A percentile compares a stretch with the other conserved stretches of the same genome.
Conservation (phyloP, 148 eudicot species). For the Pouteria glomerata region DNA sequence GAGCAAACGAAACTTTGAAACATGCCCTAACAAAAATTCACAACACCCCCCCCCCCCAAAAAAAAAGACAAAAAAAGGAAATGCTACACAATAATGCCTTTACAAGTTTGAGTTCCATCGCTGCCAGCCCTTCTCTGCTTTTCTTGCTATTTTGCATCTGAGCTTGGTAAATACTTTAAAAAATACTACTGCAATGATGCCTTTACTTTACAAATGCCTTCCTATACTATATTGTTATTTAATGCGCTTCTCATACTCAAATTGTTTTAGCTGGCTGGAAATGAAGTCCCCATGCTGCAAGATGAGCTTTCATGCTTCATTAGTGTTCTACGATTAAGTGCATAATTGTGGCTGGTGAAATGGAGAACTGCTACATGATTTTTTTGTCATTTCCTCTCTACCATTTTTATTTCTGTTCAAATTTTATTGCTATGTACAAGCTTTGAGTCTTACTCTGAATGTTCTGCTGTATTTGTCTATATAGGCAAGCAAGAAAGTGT, state of each 20-base stretch:
- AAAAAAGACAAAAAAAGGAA: too few species aligned
- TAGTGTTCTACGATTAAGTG: neutral
- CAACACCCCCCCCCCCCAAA: too few species aligned
- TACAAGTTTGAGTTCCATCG: too few species aligned
- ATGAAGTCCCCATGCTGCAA: neutral
- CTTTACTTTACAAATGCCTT: neutral
- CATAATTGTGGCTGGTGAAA: neutral
- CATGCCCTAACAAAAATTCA: too few species aligned
- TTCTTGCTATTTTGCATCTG: neutral
- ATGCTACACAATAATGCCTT: too few species aligned
- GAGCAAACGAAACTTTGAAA: too few species aligned
- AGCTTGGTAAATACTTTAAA: neutral
- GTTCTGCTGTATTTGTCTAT: slow-evolving; percentile 8
- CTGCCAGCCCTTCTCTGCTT: neutral
- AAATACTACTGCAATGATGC: neutral
- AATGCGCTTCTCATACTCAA: neutral
- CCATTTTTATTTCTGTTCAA: neutral
- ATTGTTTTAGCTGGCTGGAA: neutral
- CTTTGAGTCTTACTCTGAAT: neutral
- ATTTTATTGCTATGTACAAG: neutral
- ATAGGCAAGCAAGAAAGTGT: slow-evolving; percentile 68
- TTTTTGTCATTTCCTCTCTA: neutral
- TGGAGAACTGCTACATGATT: neutral
- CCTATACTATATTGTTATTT: neutral
- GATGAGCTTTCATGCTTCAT: neutral